Evolutionary conservation across 257 asterid genomes (phyloP).

Genomic region (Solanum okadae): DNA sequence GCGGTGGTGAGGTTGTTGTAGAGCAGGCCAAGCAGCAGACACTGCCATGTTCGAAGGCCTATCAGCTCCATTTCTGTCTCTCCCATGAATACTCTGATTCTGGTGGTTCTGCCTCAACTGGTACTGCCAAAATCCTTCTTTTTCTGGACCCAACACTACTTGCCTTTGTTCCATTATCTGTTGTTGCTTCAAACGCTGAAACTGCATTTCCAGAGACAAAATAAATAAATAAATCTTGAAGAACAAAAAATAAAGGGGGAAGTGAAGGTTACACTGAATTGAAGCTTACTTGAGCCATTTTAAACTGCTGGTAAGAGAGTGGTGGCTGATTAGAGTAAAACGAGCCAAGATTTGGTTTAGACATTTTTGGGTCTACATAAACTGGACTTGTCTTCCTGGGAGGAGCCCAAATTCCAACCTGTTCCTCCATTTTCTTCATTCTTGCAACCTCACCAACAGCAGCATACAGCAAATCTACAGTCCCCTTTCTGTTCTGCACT

Average conservation of each 20-base stretch:
- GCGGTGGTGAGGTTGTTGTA: constrained; percentile 26
- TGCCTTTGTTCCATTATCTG: constrained; percentile 19
- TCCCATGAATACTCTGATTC: constrained; percentile 6
- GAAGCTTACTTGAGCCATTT: constrained; percentile 30
- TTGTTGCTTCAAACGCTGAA: constrained; percentile 28
- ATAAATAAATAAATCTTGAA: not conserved
- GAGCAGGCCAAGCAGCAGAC: constrained; percentile 50
- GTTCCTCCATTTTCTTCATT: constrained; percentile 38
- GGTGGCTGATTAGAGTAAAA: constrained; percentile 14
- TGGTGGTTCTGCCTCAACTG: constrained; percentile 16
- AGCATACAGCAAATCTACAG: constrained; percentile 43
- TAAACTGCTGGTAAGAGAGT: constrained; percentile 32
- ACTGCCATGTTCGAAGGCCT: constrained; percentile 12
- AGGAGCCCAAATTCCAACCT: constrained; percentile 9
- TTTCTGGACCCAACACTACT: not conserved
- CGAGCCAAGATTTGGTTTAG: not conserved
- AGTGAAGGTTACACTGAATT: not conserved
- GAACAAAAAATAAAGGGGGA: not conserved
- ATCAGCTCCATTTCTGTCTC: constrained; percentile 1
- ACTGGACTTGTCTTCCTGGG: constrained; percentile 16
- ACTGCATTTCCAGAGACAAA: constrained; percentile 2
- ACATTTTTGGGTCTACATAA: not conserved
- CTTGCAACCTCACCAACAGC: constrained; percentile 55
- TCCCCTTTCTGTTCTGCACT: not conserved
- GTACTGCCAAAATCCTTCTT: constrained; percentile 17